A percentile compares a stretch with the other conserved stretches of the same genome.
Conservation (phyloP, 2,329 filamentous ascomycete genomes). For the Lachnellula hyalina region DNA sequence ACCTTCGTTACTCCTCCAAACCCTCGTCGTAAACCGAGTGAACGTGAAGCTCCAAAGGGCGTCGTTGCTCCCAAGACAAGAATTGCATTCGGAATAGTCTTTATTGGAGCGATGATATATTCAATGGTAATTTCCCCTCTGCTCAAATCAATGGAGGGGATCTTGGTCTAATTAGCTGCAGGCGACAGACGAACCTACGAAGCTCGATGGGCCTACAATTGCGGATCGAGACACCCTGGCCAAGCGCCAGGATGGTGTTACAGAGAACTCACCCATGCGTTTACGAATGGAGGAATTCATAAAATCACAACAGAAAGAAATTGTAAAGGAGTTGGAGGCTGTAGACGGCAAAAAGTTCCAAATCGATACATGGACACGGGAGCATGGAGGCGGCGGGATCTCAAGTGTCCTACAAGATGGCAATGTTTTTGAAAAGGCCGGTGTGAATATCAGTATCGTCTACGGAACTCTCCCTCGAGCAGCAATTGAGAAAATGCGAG, state of each 20-base stretch:
- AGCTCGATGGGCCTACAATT: slow-evolving; percentile 62
- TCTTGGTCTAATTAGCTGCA: slow-evolving; percentile 19
- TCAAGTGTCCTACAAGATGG: slow-evolving; percentile 94
- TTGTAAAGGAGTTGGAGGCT: slow-evolving; percentile 75
- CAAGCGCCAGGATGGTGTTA: slow-evolving; percentile 73
- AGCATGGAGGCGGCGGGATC: slow-evolving; percentile 86
- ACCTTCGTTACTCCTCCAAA: slow-evolving; percentile 20
- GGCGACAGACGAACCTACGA: slow-evolving; percentile 31
- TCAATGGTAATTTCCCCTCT: slow-evolving; percentile 38
- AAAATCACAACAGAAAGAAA: slow-evolving; percentile 84
- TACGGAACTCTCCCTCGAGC: slow-evolving; percentile 85
- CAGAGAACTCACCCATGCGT: slow-evolving; percentile 82
- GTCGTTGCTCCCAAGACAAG: slow-evolving; percentile 43
- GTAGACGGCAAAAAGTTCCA: slow-evolving; percentile 80
- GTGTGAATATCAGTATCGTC: slow-evolving; percentile 90
- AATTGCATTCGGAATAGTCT: slow-evolving; percentile 42
- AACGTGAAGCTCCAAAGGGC: slow-evolving; percentile 8
- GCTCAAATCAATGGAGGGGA: slow-evolving; percentile 4
- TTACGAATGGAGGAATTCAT: slow-evolving; percentile 97
- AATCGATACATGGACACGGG: slow-evolving; percentile 79
- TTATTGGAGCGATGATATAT: slow-evolving; percentile 44
- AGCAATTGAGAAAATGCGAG: slow-evolving; percentile 88
- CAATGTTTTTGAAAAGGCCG: slow-evolving; percentile 96
- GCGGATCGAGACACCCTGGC: slow-evolving; percentile 78
- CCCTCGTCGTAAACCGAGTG: slow-evolving; percentile 2